phyloP scores from a whole-genome alignment of 2,329 filamentous ascomycete genomes.

The Penicillium sp. region DNA sequence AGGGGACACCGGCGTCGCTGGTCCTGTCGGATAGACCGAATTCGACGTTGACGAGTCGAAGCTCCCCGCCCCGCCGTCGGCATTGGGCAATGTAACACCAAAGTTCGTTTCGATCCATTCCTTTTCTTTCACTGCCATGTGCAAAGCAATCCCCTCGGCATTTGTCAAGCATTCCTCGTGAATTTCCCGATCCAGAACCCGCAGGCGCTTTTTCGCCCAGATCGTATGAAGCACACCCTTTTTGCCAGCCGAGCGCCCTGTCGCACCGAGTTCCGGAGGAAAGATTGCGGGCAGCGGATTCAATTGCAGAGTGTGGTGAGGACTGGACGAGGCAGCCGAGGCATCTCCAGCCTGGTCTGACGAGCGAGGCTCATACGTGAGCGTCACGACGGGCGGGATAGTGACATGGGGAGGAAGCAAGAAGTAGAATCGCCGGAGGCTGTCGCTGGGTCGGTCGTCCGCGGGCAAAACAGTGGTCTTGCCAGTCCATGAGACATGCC shows the following conservation, averaged over 20 bases:
- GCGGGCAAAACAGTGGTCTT: slow-evolving; percentile 67
- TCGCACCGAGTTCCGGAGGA: slow-evolving; percentile 65
- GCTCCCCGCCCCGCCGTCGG: slow-evolving; percentile 20
- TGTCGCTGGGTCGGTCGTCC: slow-evolving; percentile 51
- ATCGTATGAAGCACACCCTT: slow-evolving; percentile 82
- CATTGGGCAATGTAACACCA: slow-evolving; percentile 47
- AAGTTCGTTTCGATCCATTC: slow-evolving; percentile 83
- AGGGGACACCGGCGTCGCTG: slow-evolving; percentile 56
- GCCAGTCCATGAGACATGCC: slow-evolving; percentile 79
- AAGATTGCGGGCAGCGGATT: slow-evolving; percentile 86
- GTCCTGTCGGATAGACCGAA: slow-evolving; percentile 34
- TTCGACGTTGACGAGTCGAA: slow-evolving; percentile 19
- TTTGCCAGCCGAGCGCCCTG: slow-evolving; percentile 60
- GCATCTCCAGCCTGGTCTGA: neutral
- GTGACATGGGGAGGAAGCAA: slow-evolving; percentile 66
- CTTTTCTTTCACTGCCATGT: slow-evolving; percentile 78
- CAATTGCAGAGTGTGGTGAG: slow-evolving; percentile 51
- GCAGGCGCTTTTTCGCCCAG: slow-evolving; percentile 79
- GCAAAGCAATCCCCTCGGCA: slow-evolving; percentile 73
- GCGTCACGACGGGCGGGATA: slow-evolving; percentile 66
- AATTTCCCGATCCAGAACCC: slow-evolving; percentile 71
- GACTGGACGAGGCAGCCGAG: neutral
- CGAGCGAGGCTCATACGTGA: slow-evolving; percentile 47
- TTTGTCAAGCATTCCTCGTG: slow-evolving; percentile 65
- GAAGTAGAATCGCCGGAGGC: slow-evolving; percentile 66